phyloP scores from a whole-genome alignment of 129 eudicot genomes.

The Silybum marianum region DNA sequence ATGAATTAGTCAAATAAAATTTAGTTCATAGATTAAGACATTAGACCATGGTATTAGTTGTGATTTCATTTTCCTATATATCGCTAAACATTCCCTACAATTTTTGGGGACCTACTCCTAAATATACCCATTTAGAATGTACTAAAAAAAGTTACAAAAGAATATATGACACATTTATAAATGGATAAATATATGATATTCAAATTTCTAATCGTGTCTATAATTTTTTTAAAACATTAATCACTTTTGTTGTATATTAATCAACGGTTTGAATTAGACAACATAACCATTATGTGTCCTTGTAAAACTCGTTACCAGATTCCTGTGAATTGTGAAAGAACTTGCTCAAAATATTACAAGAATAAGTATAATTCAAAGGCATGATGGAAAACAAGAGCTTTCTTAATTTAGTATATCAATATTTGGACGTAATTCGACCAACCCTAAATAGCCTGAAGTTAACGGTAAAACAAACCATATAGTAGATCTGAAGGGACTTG shows the following conservation, averaged over 20 bases:
- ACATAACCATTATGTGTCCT: background rate
- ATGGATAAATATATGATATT: background rate
- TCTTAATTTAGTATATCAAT: no score
- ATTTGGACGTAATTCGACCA: no score
- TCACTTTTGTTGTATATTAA: background rate
- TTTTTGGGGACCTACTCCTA: background rate
- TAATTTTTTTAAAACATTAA: background rate
- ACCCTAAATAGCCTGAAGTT: no score
- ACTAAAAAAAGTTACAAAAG: background rate
- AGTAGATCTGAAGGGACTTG: background rate
- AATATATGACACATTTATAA: background rate
- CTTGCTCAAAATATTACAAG: background rate
- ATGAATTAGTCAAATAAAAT: background rate
- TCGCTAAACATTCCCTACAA: background rate
- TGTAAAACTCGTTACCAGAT: background rate
- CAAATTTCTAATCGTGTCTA: background rate
- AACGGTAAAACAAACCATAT: background rate
- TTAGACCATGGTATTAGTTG: conserved; percentile 11
- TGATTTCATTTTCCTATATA: background rate
- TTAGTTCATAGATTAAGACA: conserved; percentile 10
- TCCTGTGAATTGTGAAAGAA: no score
- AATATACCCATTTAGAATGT: background rate
- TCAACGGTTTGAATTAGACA: background rate
- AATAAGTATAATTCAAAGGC: no score
- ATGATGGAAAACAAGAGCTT: no score